Conservation (phyloP, 1,139 yeast species). For the Sugiyamaella castrensis region DNA sequence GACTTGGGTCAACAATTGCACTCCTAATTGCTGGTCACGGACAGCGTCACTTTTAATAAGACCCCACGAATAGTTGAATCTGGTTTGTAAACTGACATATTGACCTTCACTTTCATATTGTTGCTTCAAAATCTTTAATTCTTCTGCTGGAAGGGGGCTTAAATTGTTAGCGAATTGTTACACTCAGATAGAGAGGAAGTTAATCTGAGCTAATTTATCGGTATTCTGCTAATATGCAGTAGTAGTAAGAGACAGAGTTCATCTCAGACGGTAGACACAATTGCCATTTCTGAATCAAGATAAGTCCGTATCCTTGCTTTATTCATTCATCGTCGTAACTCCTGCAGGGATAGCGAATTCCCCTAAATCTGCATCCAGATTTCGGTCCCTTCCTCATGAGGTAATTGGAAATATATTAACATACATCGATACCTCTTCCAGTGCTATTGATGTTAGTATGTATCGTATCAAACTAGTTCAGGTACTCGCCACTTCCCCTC, state of each 20-base stretch:
- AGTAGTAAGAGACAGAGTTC: neutral
- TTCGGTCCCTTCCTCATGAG: no score
- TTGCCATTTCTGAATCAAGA: no score
- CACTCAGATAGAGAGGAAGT: no score
- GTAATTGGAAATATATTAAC: neutral
- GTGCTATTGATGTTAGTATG: conserved; percentile 6
- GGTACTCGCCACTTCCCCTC: neutral
- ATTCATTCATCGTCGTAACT: no score
- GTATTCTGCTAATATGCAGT: no score
- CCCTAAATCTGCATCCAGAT: neutral
- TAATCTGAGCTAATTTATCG: no score
- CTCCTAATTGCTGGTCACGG: conserved; percentile 72
- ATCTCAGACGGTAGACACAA: no score
- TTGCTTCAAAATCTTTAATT: conserved; percentile 67
- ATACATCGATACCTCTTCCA: conserved; percentile 16
- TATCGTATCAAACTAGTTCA: neutral
- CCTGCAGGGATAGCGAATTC: no score
- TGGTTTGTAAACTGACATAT: conserved; percentile 72
- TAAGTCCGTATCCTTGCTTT: no score
- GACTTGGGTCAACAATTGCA: conserved; percentile 67
- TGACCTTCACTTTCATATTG: conserved; percentile 85
- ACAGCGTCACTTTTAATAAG: conserved; percentile 64
- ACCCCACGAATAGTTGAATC: conserved; percentile 97
- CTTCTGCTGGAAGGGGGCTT: conserved; percentile 69
- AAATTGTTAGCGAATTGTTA: conserved; percentile 29